Evolutionary conservation across 2,329 filamentous ascomycete species (phyloP).

Genomic region (Ceratocystis ficicola): DNA sequence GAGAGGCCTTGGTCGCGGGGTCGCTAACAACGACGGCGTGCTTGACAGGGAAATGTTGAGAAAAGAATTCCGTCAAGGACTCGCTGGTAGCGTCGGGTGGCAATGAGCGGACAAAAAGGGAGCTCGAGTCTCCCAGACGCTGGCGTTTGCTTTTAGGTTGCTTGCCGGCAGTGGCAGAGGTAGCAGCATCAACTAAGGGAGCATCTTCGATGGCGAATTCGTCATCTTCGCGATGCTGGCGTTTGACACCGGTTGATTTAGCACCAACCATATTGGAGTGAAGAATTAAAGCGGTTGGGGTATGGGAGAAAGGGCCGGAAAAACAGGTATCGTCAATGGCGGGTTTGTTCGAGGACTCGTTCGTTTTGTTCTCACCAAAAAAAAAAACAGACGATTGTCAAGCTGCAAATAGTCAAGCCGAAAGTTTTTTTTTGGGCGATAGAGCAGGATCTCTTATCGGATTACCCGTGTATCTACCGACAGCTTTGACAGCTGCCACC

Average conservation of each 20-base stretch:
- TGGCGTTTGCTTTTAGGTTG: conserved; percentile 40
- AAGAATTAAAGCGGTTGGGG: neutral
- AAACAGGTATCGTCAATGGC: conserved; percentile 11
- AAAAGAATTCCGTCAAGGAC: conserved; percentile 76
- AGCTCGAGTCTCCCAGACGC: conserved; percentile 49
- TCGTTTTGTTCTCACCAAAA: neutral
- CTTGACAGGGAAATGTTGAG: conserved; percentile 85
- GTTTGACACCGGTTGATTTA: conserved; percentile 30
- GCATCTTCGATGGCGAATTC: conserved; percentile 30
- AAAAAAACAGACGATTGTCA: neutral
- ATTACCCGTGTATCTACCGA: conserved; percentile 16
- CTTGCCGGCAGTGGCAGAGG: conserved; percentile 23
- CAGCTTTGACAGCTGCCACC: neutral
- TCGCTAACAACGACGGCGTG: conserved; percentile 90
- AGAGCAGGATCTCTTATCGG: conserved; percentile 21
- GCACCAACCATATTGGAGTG: conserved; percentile 26
- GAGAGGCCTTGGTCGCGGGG: conserved; percentile 70
- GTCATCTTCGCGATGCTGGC: conserved; percentile 26
- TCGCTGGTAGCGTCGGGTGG: conserved; percentile 69
- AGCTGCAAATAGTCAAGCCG: conserved; percentile 2
- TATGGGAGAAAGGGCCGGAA: conserved; percentile 8
- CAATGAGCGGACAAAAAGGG: conserved; percentile 84
- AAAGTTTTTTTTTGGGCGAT: conserved; percentile 20
- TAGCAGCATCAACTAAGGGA: conserved; percentile 27
- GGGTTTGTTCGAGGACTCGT: neutral